A percentile compares a stretch with the other conserved stretches of the same genome.
Evolutionary conservation across 2,329 filamentous ascomycete genomes (phyloP).

Genomic region (Penicillium thymicola): DNA sequence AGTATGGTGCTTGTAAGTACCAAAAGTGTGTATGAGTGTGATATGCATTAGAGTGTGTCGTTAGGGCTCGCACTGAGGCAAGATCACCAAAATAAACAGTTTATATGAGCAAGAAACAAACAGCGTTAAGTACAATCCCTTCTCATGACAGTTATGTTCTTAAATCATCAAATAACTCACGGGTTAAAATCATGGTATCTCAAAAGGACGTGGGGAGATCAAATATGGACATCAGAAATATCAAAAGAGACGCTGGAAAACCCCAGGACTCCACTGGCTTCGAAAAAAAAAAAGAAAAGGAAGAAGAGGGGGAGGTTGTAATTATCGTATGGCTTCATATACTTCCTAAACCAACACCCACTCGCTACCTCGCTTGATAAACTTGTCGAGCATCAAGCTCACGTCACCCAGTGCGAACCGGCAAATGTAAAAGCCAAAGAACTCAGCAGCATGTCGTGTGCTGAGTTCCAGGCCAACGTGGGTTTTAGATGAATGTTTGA

Average conservation of each 20-base stretch:
- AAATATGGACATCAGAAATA: conserved; percentile 25
- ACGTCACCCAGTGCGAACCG: conserved; percentile 90
- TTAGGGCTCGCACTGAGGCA: neutral
- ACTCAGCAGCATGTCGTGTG: conserved; percentile 89
- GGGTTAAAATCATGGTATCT: conserved; percentile 25
- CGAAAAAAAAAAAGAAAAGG: too few species aligned
- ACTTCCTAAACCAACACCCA: conserved; percentile 66
- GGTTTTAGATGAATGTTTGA: conserved; percentile 87
- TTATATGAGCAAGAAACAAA: conserved; percentile 7
- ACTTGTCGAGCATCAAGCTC: conserved; percentile 85
- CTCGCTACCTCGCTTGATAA: conserved; percentile 92
- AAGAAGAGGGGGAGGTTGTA: neutral
- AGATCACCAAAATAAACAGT: neutral
- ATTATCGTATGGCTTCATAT: conserved; percentile 8
- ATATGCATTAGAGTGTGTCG: neutral
- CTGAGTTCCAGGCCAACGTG: conserved; percentile 94
- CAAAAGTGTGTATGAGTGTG: neutral
- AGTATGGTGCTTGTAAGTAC: neutral
- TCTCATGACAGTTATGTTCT: conserved; percentile 24
- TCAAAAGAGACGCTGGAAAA: neutral
- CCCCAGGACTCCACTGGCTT: neutral
- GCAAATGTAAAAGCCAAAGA: conserved; percentile 95
- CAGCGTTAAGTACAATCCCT: conserved; percentile 13
- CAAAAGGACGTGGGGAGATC: conserved; percentile 20
- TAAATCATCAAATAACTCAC: conserved; percentile 21